Base-by-base conservation (phyloP, 371 early-diverging fungal species). In the Massospora cicadina region DNA sequence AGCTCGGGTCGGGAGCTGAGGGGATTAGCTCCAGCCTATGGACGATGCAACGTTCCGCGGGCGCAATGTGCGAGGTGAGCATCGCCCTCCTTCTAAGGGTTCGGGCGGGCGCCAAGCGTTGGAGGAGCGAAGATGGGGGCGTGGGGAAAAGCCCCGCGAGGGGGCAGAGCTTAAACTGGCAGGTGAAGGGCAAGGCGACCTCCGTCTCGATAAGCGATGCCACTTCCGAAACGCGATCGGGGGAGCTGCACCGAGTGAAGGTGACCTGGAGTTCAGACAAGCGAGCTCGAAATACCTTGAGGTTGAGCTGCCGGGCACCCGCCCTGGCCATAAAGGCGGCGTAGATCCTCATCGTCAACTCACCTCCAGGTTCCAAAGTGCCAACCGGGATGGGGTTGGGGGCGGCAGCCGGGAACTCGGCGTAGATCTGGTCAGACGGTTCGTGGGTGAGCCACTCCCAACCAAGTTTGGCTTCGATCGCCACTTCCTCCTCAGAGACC, bases 31-130 rank as follows among this genome's bases (percentile, higher is more conserved):
- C 43, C 43, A 43, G 17, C 43, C 43, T 43, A 43, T 43, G 43
- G 10, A 43, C 43, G 43, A 43, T 5, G 5, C 5, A 17, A 43
- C 10, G 5, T 43, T 43, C 43, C 10, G 43, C 43, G 24, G 10
- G 12, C 2, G 1, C 55, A 58, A 31, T 68, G 63, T 31, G 68
- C 33, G 54, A 33, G 59, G 33, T 65, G 56, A 56, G 63, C 30
- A 27, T 56, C 63, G 2, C 61, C 67, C 55, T 66, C 54, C 29
- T 13, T 1, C 31, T 33, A 43, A 43, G 43, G 43, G 5, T 43
- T 17, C 17, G 43, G 10, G 43, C 5, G 43, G 43, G 43, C 43
- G 17, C 43, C 17, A 43, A 17, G 43, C 43, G 5, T 17, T 43
- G 43, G 43, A 43, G 17, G 17, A 43, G 43, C 5, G 43, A 43